Percentiles rank a stretch among this genome's conserved stretches.
Conservation (phyloP, 1,284 basidiomycete genomes). For the Peniophora sp. region DNA sequence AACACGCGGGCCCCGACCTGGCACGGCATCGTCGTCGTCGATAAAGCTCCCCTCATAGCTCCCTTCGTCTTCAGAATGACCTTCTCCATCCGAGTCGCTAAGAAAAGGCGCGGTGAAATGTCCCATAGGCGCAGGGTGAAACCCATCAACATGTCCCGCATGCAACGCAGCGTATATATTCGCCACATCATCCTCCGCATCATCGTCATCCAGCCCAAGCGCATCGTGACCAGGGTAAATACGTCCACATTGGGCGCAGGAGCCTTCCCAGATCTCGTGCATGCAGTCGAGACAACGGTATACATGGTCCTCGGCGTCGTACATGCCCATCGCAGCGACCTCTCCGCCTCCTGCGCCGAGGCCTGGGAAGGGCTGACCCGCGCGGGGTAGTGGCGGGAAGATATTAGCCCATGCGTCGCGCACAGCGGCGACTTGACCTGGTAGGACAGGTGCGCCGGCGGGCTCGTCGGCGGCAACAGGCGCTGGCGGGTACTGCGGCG, state of each 20-base stretch:
- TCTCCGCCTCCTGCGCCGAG: constrained; percentile 12
- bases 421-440: constrained; percentile 3
- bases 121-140: neutral
- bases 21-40: constrained; percentile 16
- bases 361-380: constrained; percentile 1
- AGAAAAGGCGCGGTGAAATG: neutral
- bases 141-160: neutral
- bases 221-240: constrained; percentile 43
- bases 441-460: constrained; percentile 3
- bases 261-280: constrained; percentile 65
- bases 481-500: constrained; percentile 21
- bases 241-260: constrained; percentile 52
- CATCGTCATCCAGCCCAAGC: constrained; percentile 13
- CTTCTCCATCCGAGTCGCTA: neutral
- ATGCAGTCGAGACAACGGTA: constrained; percentile 67
- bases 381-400: constrained; percentile 26
- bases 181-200: constrained; percentile 14
- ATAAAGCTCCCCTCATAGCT: constrained; percentile 27
- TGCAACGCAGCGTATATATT: neutral
- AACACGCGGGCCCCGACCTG: neutral
- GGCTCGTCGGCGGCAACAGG: constrained; percentile 8
- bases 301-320: constrained; percentile 63
- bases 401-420: constrained; percentile 58
- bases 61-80: constrained; percentile 19
- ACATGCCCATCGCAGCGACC: constrained; percentile 43